phyloP scores from a whole-genome alignment of 257 asterid genomes.

The Solanum arcanum region DNA sequence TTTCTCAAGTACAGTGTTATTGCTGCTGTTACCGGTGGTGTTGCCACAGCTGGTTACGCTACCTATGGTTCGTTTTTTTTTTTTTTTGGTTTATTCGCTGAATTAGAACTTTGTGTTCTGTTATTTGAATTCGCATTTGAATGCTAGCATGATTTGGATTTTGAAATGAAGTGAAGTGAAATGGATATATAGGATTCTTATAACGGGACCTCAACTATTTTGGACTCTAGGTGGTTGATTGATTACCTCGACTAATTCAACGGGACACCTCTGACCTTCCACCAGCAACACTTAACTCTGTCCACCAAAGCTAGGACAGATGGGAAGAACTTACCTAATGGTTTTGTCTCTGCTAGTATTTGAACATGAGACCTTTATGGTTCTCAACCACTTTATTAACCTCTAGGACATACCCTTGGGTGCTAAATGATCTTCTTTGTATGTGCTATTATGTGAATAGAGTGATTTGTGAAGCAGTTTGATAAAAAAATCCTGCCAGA shows the following conservation, averaged over 20 bases:
- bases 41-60: constrained; percentile 65
- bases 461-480: background rate
- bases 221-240: background rate
- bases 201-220: background rate
- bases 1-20: constrained; percentile 42
- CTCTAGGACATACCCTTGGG: background rate
- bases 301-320: background rate
- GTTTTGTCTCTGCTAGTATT: background rate
- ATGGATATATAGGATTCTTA: background rate
- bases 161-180: background rate
- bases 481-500: background rate
- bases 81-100: background rate
- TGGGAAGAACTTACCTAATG: background rate
- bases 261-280: background rate
- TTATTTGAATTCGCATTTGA: background rate
- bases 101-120: background rate
- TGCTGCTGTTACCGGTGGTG: constrained; percentile 53
- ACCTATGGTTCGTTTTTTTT: constrained; percentile 34
- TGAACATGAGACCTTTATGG: background rate
- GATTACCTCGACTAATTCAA: background rate
- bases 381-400: background rate
- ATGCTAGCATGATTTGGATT: background rate
- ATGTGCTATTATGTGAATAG: background rate
- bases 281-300: background rate
- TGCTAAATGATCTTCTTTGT: background rate